Base-by-base conservation (phyloP, 495 filamentous ascomycete genomes). In the Hypomontagnella submonticulosa region DNA sequence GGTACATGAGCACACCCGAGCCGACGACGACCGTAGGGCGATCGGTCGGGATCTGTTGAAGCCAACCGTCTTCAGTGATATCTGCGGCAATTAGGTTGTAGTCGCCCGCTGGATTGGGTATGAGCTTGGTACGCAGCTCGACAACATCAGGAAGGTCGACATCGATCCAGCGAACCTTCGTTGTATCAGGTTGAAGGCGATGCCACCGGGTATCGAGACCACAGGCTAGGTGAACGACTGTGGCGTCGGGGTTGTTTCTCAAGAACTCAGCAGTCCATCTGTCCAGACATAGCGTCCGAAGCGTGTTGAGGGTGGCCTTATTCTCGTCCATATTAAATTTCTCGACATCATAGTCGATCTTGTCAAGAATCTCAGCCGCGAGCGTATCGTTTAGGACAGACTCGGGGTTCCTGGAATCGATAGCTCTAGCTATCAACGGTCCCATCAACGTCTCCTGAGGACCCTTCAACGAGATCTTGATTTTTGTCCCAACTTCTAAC, bases 191-290 rank as follows among this genome's bases (percentile, higher is more conserved):
- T 15, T 61, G 47, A 12, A 73, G 58, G 3, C 71, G 69, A 15
- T 64, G 62, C 7, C 48, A 62, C 10, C 69, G 62, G 19, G 49
- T 66, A n/a, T 71, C 71, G 7, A 74, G 63, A 11, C 71, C 71
- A 16, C 71, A 74, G 10, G 57, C 71, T 12, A 74, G 51, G 41
- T 74, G 62, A 12, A 74, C 36, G 23, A 74, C 71, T 4, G 69
- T 70, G 3, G 55, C 52, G 4, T 52, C 37, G 1, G 58, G 61
- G 37, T 71, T 65, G 18, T 47, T 62, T 15, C 47, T 37, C 4
- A 73, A 59, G 11, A 71, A 73, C 30, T 69, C 64, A 15, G 38
- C 1, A 8, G 59, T 49, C 68, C 69, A 73, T 4, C 33, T 38
- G 33, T 73, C 71, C 16, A 71, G 42, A 6, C 62, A 53, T 0